Percentiles rank a stretch among this genome's conserved stretches.
Conservation (phyloP, 2,329 filamentous ascomycete species). For the Nothomitra cinnamomea region DNA sequence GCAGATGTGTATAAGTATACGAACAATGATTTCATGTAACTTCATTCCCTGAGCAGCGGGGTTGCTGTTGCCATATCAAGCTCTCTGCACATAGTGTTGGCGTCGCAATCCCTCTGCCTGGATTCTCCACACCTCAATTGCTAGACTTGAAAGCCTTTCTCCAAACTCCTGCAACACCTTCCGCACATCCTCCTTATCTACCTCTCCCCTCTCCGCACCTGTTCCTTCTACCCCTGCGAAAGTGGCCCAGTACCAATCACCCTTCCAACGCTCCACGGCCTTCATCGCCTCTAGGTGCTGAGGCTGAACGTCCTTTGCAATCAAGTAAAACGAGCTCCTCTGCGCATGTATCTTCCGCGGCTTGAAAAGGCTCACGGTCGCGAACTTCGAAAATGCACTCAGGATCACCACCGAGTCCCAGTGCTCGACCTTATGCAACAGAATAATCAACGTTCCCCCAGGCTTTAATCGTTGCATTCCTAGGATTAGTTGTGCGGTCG, state of each 20-base stretch:
- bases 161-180: too few species aligned
- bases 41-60: too few species aligned
- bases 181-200: too few species aligned
- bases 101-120: too few species aligned
- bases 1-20: too few species aligned
- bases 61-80: too few species aligned
- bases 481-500: constrained; percentile 25
- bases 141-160: too few species aligned
- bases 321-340: constrained; percentile 35
- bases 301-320: constrained; percentile 27
- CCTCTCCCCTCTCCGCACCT: not conserved
- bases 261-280: constrained; percentile 26
- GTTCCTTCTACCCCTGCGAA: constrained; percentile 17
- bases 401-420: constrained; percentile 18
- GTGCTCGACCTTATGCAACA: constrained; percentile 32
- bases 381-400: constrained; percentile 25
- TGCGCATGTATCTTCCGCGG: constrained; percentile 23
- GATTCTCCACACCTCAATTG: too few species aligned
- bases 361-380: constrained; percentile 28
- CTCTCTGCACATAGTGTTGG: too few species aligned
- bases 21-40: too few species aligned
- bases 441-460: constrained; percentile 33
- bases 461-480: constrained; percentile 27
- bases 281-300: constrained; percentile 16
- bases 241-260: constrained; percentile 23